Percentiles rank a stretch among this genome's conserved stretches.
These are phyloP conservation scores for Wallacemonas collosoma DNA, from an alignment of 208 protist species.

Conservation along the genomic window DNA sequence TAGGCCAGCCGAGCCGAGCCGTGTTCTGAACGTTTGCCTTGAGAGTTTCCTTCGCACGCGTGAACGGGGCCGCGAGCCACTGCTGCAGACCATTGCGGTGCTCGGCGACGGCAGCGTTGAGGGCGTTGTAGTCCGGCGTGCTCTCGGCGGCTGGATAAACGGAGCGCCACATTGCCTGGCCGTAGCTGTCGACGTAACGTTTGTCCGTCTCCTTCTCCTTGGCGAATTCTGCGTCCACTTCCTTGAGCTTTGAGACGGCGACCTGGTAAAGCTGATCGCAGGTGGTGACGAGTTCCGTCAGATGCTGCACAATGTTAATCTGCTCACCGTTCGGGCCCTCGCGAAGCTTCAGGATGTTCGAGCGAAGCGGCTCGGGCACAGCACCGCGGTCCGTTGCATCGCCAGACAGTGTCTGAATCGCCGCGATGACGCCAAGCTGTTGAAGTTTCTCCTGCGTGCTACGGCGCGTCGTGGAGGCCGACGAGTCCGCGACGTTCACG, in stretches of 20 bases:
- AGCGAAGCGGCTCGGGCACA: constrained; percentile 66
- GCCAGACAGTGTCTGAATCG: constrained; percentile 63
- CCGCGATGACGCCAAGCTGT: constrained; percentile 53
- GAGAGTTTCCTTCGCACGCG: constrained; percentile 43
- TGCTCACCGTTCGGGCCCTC: constrained; percentile 33
- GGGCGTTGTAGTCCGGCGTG: constrained; percentile 56
- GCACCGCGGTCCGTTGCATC: constrained; percentile 45
- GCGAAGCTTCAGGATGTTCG: constrained; percentile 59
- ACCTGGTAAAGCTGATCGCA: constrained; percentile 62
- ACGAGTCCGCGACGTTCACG: constrained; percentile 43
- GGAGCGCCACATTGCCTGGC: constrained; percentile 77
- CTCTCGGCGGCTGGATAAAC: constrained; percentile 41
- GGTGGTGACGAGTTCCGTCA: constrained; percentile 52
- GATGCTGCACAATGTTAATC: constrained; percentile 39
- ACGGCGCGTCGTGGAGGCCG: constrained; percentile 35
- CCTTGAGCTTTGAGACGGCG: constrained; percentile 47
- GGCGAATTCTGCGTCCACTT: constrained; percentile 55
- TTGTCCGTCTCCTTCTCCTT: constrained; percentile 55
- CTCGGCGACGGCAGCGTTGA: constrained; percentile 51
- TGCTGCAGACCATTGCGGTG: constrained; percentile 53
- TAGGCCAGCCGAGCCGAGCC: constrained; percentile 70
- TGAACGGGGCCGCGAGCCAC: constrained; percentile 52
- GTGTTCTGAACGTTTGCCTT: constrained; percentile 58
- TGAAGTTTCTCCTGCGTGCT: constrained; percentile 44
- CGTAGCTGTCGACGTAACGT: constrained; percentile 60